These are phyloP conservation scores for Ophiostoma sp. DNA, from an alignment of 2,329 filamentous ascomycete species.

Conservation along the genomic window DNA sequence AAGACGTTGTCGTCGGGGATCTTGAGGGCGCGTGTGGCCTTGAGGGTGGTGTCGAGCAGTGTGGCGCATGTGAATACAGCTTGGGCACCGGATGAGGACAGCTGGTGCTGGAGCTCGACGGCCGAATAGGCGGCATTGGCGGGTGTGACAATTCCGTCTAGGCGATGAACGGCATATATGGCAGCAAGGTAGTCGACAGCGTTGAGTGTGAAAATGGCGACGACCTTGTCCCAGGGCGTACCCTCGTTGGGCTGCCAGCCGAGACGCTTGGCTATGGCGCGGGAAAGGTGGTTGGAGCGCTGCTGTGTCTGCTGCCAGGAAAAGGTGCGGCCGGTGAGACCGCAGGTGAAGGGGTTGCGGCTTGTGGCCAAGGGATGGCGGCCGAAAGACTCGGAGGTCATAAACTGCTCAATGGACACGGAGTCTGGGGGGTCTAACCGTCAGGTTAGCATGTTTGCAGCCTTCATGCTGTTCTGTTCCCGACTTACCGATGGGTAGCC, in stretches of 20 bases:
- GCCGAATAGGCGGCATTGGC: constrained; percentile 66
- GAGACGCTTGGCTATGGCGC: constrained; percentile 60
- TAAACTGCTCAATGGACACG: constrained; percentile 69
- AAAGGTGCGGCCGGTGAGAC: constrained; percentile 29
- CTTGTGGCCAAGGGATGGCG: constrained; percentile 59
- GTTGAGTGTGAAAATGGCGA: constrained; percentile 67
- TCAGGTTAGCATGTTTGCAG: neutral
- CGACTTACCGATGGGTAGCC: constrained; percentile 50
- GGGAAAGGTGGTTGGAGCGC: constrained; percentile 26
- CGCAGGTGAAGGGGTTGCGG: constrained; percentile 30
- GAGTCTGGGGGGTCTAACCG: constrained; percentile 61
- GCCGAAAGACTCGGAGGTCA: constrained; percentile 66
- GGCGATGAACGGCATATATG: constrained; percentile 51
- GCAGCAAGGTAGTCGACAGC: constrained; percentile 58
- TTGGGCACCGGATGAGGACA: constrained; percentile 59
- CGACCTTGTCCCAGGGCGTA: constrained; percentile 71
- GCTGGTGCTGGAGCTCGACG: constrained; percentile 61
- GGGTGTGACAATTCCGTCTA: constrained; percentile 57
- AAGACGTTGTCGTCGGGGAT: constrained; percentile 60
- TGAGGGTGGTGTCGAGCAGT: constrained; percentile 55
- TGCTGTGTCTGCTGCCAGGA: constrained; percentile 21
- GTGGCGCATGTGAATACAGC: constrained; percentile 65
- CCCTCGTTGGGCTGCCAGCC: constrained; percentile 65
- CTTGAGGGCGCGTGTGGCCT: constrained; percentile 55
- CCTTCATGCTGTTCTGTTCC: neutral